These are phyloP conservation scores for Eucalyptus sp. DNA, from an alignment of 345 rosid species.

Conservation along the genomic window DNA sequence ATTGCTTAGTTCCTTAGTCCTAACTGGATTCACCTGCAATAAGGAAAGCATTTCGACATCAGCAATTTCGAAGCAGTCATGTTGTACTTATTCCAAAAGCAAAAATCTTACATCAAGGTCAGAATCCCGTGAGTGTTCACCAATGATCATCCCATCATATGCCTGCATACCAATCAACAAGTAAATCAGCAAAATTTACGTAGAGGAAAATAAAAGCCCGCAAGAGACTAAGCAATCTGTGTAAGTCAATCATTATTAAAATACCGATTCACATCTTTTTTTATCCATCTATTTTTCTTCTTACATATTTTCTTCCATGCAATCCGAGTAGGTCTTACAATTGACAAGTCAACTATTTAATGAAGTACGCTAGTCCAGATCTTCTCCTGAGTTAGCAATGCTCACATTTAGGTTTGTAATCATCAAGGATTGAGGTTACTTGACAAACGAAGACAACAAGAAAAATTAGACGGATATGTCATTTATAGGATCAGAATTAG, in stretches of 20 bases:
- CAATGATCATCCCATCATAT: constrained; percentile 96
- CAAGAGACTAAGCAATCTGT: not conserved
- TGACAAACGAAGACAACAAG: not conserved
- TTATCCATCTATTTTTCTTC: not conserved
- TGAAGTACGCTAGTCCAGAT: not conserved
- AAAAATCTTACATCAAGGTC: constrained; percentile 75
- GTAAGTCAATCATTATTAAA: not conserved
- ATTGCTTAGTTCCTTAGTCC: constrained; percentile 74
- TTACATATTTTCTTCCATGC: not conserved
- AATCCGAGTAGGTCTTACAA: not conserved
- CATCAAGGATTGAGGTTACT: not conserved
- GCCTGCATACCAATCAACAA: constrained; percentile 37
- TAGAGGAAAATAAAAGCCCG: not conserved
- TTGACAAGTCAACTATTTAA: not conserved
- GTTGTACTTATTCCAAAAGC: not conserved
- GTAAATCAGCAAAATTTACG: not conserved
- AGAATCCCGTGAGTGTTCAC: constrained; percentile 92
- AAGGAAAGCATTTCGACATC: not conserved
- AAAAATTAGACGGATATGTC: not conserved
- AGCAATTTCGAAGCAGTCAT: not conserved
- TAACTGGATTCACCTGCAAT: constrained; percentile 77
- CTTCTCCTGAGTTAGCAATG: not conserved
- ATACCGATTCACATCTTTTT: not conserved
- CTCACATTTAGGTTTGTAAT: not conserved
- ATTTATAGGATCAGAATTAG: not conserved